Conservation (phyloP, 2,329 filamentous ascomycete species). For the Leptographium procerum region DNA sequence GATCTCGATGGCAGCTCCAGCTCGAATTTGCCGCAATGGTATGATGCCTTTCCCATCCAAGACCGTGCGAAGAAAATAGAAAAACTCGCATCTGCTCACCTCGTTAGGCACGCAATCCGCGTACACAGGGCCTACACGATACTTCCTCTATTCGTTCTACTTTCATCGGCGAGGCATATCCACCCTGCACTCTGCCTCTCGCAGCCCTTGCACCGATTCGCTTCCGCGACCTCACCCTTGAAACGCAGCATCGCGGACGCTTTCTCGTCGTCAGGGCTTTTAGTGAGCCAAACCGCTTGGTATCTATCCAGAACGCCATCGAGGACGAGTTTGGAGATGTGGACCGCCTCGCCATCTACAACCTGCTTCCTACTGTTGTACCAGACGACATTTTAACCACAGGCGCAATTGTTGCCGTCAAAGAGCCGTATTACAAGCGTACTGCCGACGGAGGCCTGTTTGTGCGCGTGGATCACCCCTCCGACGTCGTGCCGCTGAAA, state of each 20-base stretch:
- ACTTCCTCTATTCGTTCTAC: not conserved
- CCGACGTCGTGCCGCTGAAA: conserved; percentile 20
- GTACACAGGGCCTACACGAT: accelerated
- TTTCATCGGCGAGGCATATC: conserved; percentile 7
- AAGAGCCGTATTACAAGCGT: conserved; percentile 26
- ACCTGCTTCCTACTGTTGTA: not conserved
- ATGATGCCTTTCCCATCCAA: not conserved
- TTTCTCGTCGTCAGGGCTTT: conserved; percentile 7
- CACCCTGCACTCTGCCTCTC: conserved; percentile 6
- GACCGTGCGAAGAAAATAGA: not conserved
- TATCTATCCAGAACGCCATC: conserved; percentile 39
- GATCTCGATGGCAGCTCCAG: conserved; percentile 35
- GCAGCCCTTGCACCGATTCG: conserved; percentile 3
- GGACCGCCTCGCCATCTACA: conserved; percentile 61
- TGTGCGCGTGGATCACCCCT: conserved; percentile 25
- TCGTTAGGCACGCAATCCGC: not conserved
- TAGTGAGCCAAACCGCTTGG: conserved; percentile 1
- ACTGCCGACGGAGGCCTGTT: conserved; percentile 20
- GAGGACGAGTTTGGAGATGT: conserved; percentile 64
- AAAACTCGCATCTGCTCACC: not conserved
- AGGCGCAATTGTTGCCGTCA: conserved; percentile 19
- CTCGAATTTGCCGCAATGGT: not conserved
- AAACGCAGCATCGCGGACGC: conserved; percentile 11
- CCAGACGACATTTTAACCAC: not conserved
- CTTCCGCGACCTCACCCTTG: conserved; percentile 7